Conservation (phyloP, 2,329 filamentous ascomycete species). For the Stenocarpella maydis region DNA sequence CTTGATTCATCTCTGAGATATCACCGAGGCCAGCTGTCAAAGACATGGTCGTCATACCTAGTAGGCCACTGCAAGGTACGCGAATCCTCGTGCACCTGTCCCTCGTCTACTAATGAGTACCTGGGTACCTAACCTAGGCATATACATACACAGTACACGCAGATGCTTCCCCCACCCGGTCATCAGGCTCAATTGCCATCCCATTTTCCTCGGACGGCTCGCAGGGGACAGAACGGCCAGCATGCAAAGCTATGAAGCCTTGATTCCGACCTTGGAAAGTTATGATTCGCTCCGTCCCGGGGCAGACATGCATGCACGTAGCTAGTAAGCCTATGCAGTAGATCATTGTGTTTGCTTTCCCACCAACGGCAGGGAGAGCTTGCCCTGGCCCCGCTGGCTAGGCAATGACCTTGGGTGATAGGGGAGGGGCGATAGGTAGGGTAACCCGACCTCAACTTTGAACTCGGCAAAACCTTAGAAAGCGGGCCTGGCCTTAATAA, state of each 20-base stretch:
- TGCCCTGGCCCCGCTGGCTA: not conserved
- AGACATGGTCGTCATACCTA: not conserved
- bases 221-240: not conserved
- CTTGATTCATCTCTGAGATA: not conserved
- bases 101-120: not conserved
- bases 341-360: not conserved
- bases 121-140: no score
- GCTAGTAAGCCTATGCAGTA: not conserved
- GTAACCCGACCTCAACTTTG: not conserved
- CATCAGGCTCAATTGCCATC: slow-evolving; percentile 12
- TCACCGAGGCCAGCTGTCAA: not conserved
- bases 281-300: not conserved
- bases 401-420: slow-evolving; percentile 25
- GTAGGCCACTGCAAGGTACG: not conserved
- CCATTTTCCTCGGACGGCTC: not conserved
- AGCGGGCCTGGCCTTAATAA: not conserved
- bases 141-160: no score
- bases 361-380: slow-evolving; percentile 4
- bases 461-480: slow-evolving; percentile 16
- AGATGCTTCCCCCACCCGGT: not conserved
- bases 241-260: slow-evolving; percentile 7
- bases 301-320: no score
- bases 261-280: not conserved
- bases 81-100: not conserved
- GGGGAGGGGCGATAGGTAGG: not conserved